Evolutionary conservation across 2,329 filamentous ascomycete species (phyloP), one percentile per base, ranked within the genome.

Genomic region (Neofusicoccum parvum): DNA sequence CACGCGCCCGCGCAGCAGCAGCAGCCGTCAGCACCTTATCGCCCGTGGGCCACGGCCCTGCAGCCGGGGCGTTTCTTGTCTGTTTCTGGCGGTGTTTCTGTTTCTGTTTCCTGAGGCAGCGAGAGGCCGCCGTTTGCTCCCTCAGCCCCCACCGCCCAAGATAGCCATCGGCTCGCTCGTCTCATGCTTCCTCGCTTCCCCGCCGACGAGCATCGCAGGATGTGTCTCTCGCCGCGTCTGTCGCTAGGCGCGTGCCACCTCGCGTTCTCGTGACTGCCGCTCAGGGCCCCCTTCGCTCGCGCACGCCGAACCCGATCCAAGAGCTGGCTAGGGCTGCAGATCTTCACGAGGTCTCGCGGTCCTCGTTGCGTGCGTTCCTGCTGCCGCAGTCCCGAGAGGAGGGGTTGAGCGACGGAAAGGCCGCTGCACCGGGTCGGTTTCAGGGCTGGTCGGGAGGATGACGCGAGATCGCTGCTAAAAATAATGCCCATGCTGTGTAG

Each of bases 401-500:
- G 50, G 63, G 63, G 51, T 59, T 59, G 63, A 58, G 63, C 45
- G 63, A 65, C 63, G 51, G 63, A 65, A 59, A 49, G 51, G 63
- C 51, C 63, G 53, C 51, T 9, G 63, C 27, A 51, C 43, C 23
- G 63, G 63, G 63, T 59, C 63, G 36, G 59, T 62, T 58, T 56
- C 63, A 43, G 48, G 50, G 50, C 39, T 23, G 12, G 62, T 64
- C 62, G 62, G 62, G 50, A 17, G 17, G 63, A 65, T 65, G 63
- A 65, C 63, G 63, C 63, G 63, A 65, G 63, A 65, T 58, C 45
- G 50, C 45, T 65, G 51, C 63, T 65, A 65, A 59, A 65, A 65
- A 65, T 65, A 65, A 27, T 48, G 37, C 59, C 53, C 63, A 54
- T 59, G 63, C 63, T 34, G 50, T 54, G 63, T 65, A 65, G 63